Base-by-base conservation (phyloP, 2,329 filamentous ascomycete species). In the Diaporthe longicolla region DNA sequence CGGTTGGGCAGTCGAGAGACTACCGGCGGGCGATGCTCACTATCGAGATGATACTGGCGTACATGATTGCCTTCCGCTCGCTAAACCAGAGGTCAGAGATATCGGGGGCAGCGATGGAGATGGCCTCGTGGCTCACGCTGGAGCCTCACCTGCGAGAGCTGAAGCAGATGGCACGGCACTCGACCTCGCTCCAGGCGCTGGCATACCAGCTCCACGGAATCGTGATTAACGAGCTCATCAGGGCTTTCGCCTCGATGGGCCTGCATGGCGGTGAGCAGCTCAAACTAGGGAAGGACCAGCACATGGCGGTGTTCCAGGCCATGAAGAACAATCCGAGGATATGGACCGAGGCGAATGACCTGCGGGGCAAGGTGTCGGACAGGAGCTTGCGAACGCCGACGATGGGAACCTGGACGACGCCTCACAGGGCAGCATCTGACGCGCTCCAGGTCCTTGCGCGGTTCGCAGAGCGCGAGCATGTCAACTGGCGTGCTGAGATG, bases 51-150 rank as follows among this genome's bases (percentile, higher is more conserved):
- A 83, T 87, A 26, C 79, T 89, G 70, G 84, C 86, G 7, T 91
- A 89, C 77, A 87, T 90, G 82, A 81, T 88, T 19, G 84, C 85
- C 1, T 90, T 90, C 79, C 84, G 89, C 75, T 83, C 86, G 3
- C 81, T 87, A 58, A 87, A 87, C 79, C 83, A 86, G 58, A 81
- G 81, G 15, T 84, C 87, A 5, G 79, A 82, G 35, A 76, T 87
- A n/a, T 83, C 86, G 71, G 84, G 84, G 66, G 85, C 84, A 76
- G 79, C 82, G 37, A 80, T 80, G 69, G 87, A 89, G 55, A 78
- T 83, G 9, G 76, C 75, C 2, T 77, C 80, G 40, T 89, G 87
- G 87, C 79, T 81, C 54, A 83, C 81, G 73, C 81, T 89, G 68
- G 80, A 88, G 37, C 87, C 87, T 21, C 82, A 88, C 73, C 78